These are phyloP conservation scores for Williopsis jadinii DNA, from an alignment of 1,139 yeast genomes.

Conservation along the genomic window DNA sequence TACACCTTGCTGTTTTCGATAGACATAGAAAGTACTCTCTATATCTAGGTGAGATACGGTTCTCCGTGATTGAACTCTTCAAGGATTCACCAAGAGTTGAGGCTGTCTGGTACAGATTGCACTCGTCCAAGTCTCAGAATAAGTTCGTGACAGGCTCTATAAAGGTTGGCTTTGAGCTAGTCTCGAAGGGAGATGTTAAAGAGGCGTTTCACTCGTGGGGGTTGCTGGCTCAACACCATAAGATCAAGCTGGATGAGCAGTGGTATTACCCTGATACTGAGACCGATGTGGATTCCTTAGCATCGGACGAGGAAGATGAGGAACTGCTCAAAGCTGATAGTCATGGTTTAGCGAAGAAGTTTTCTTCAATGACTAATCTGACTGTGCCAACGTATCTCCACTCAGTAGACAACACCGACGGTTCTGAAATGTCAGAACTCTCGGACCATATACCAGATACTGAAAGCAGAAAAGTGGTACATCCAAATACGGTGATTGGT, in stretches of 20 bases:
- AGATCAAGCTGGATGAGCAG: slow-evolving; percentile 20
- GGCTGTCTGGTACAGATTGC: slow-evolving; percentile 43
- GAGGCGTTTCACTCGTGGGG: slow-evolving; percentile 17
- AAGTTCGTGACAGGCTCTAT: slow-evolving; percentile 54
- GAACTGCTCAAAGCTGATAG: not conserved
- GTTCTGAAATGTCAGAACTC: not conserved
- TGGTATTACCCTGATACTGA: slow-evolving; percentile 31
- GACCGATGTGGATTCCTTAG: slow-evolving; percentile 16
- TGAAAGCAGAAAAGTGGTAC: not conserved
- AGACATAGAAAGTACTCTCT: slow-evolving; percentile 20
- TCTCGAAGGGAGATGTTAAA: slow-evolving; percentile 23
- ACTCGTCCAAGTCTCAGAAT: slow-evolving; percentile 39
- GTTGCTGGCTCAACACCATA: not conserved
- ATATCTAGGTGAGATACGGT: slow-evolving; percentile 21
- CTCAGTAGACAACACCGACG: not conserved
- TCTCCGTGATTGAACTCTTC: slow-evolving; percentile 17
- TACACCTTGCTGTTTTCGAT: slow-evolving; percentile 27
- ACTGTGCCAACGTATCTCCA: not conserved
- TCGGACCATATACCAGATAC: not conserved
- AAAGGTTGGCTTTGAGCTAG: slow-evolving; percentile 42
- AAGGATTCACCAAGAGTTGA: slow-evolving; percentile 15
- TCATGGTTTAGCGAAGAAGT: not conserved
- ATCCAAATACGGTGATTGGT: slow-evolving; percentile 40
- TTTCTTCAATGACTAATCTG: not conserved
- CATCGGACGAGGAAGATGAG: slow-evolving; percentile 6